phyloP scores from a whole-genome alignment of 208 protist genomes.

The Acanthamoeba triangularis region DNA sequence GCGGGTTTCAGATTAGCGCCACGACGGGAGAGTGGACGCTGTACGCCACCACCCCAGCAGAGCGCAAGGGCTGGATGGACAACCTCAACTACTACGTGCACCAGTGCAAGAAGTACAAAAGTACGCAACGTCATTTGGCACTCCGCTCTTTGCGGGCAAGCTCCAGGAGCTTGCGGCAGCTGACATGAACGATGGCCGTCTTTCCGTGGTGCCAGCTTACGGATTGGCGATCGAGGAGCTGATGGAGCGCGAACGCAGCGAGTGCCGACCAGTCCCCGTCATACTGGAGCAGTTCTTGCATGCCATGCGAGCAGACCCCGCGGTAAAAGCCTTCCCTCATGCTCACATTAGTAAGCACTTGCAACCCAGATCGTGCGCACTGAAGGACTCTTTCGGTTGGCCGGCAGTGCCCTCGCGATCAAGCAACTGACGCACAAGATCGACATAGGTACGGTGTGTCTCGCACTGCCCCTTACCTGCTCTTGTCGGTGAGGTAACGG shows the following conservation, averaged over 20 bases:
- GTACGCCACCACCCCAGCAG: background rate
- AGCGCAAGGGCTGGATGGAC: conserved; percentile 16
- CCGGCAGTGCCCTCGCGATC: background rate
- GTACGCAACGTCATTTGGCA: background rate
- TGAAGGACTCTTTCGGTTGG: background rate
- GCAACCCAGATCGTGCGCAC: background rate
- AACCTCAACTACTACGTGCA: conserved; percentile 27
- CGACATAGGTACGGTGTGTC: background rate
- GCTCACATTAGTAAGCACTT: no score
- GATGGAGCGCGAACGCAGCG: conserved; percentile 26
- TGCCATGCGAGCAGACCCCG: background rate
- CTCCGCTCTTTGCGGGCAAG: background rate
- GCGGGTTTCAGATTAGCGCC: background rate
- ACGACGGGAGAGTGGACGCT: background rate
- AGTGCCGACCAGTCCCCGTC: background rate
- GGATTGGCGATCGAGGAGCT: conserved; percentile 8
- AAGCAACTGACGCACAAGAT: background rate
- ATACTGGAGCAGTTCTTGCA: background rate
- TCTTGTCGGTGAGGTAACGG: background rate
- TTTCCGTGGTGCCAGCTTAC: background rate
- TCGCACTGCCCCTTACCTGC: background rate
- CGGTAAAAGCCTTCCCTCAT: no score
- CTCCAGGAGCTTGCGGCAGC: background rate
- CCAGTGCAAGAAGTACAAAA: conserved; percentile 37
- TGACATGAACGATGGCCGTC: background rate